Evolutionary conservation across 441 rosid species (phyloP).

Genomic region (Francoa sonchifolia): DNA sequence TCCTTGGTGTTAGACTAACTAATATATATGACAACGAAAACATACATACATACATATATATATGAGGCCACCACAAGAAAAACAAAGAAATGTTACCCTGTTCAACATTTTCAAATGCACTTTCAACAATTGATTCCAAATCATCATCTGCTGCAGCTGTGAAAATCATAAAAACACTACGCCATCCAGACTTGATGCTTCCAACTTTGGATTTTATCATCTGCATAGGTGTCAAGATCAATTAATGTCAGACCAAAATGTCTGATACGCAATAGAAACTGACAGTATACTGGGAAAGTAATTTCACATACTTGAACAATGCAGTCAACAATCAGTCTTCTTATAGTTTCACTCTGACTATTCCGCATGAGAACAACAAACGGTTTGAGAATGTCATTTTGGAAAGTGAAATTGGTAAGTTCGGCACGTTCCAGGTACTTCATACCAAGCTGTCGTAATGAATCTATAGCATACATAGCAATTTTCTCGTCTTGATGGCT

Average conservation of each 20-base stretch:
- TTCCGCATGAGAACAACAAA: conserved; percentile 92
- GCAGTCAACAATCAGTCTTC: conserved; percentile 95
- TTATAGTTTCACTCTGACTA: conserved; percentile 68
- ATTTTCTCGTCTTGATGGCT: conserved; percentile 91
- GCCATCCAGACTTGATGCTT: conserved; percentile 98
- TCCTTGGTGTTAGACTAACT: conserved; percentile 20
- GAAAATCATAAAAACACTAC: conserved; percentile 93
- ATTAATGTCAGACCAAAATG: conserved; percentile 3
- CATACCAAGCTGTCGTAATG: conserved; percentile 95
- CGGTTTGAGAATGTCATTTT: conserved; percentile 96
- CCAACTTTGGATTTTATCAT: conserved; percentile 97
- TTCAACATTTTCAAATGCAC: conserved; percentile 98
- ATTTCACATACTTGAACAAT: conserved; percentile 80
- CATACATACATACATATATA: not conserved
- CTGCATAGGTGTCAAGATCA: conserved; percentile 30
- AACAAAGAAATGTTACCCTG: conserved; percentile 52
- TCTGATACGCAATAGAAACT: too few relatives aligned
- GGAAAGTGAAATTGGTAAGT: conserved; percentile 90
- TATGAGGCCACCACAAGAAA: conserved; percentile 9
- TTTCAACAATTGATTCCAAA: conserved; percentile 85
- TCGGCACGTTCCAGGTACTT: conserved; percentile 96
- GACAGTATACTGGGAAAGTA: too few relatives aligned
- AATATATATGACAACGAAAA: conserved; percentile 5
- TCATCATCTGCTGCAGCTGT: conserved; percentile 98
- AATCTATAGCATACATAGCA: conserved; percentile 97